Conservation (phyloP, 2,329 filamentous ascomycete species). For the Stachybotrys chartarum region DNA sequence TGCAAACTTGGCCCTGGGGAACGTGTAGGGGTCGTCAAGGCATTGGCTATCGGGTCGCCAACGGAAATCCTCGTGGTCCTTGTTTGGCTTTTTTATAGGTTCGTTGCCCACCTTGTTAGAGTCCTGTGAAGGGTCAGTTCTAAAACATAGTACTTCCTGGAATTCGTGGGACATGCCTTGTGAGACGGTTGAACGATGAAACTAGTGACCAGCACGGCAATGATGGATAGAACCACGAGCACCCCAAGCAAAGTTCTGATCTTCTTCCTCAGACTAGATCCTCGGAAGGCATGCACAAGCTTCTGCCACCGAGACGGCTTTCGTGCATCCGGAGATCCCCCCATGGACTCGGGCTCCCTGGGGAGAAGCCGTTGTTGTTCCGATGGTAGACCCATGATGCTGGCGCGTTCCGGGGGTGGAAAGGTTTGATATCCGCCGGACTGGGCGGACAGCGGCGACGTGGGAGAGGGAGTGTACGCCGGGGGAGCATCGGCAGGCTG, state of each 20-base stretch:
- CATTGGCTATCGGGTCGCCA: constrained; percentile 20
- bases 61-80: constrained; percentile 10
- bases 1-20: constrained; percentile 6
- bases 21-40: constrained; percentile 13
- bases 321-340: constrained; percentile 17
- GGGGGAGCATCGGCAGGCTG: constrained; percentile 36
- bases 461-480: constrained; percentile 35
- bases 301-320: constrained; percentile 20
- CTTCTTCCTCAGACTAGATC: constrained; percentile 14
- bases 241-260: constrained; percentile 22
- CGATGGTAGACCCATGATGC: constrained; percentile 35
- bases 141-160: not conserved
- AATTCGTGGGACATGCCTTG: constrained; percentile 18
- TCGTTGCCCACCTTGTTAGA: not conserved
- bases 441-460: constrained; percentile 25
- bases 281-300: constrained; percentile 12
- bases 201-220: constrained; percentile 18
- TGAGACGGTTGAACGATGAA: constrained; percentile 10
- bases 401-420: constrained; percentile 18
- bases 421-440: constrained; percentile 38
- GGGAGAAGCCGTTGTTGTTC: constrained; percentile 37
- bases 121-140: too few relatives aligned
- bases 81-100: constrained; percentile 13
- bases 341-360: constrained; percentile 39
- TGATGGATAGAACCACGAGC: constrained; percentile 24